A percentile compares a stretch with the other conserved stretches of the same genome.
phyloP scores from a whole-genome alignment of 2,329 filamentous ascomycete genomes.

The Hymenotorrendiella dingleyae region DNA sequence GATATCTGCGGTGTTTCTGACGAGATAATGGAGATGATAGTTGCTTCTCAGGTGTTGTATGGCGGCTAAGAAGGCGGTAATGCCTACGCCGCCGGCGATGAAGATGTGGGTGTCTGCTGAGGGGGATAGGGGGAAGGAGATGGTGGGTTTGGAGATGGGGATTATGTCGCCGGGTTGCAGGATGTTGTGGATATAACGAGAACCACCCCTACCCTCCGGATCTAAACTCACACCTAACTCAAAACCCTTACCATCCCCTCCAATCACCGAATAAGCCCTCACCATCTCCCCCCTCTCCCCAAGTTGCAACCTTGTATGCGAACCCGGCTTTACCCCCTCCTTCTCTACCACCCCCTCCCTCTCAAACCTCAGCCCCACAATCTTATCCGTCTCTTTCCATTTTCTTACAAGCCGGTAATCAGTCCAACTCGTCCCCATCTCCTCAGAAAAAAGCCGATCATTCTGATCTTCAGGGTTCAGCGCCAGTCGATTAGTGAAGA shows the following conservation, averaged over 20 bases:
- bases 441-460: conserved; percentile 2
- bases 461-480: conserved; percentile 25
- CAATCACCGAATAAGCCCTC: conserved; percentile 56
- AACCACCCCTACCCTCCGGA: conserved; percentile 62
- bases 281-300: conserved; percentile 49
- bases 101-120: conserved; percentile 54
- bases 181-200: conserved; percentile 48
- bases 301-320: conserved; percentile 52
- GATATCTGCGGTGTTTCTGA: conserved; percentile 45
- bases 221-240: conserved; percentile 54
- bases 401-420: conserved; percentile 39
- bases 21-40: conserved; percentile 53
- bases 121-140: conserved; percentile 39
- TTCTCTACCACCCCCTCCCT: conserved; percentile 35
- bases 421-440: conserved; percentile 22
- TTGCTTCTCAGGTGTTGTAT: conserved; percentile 37
- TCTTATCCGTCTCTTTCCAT: conserved; percentile 41
- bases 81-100: conserved; percentile 58
- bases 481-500: conserved; percentile 5
- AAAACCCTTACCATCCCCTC: conserved; percentile 43
- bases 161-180: conserved; percentile 44
- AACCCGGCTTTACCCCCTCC: conserved; percentile 34
- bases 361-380: conserved; percentile 48
- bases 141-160: conserved; percentile 44
- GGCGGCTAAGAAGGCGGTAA: conserved; percentile 56